phyloP scores from a whole-genome alignment of 2,329 filamentous ascomycete genomes.

The Alternaria gaisen region DNA sequence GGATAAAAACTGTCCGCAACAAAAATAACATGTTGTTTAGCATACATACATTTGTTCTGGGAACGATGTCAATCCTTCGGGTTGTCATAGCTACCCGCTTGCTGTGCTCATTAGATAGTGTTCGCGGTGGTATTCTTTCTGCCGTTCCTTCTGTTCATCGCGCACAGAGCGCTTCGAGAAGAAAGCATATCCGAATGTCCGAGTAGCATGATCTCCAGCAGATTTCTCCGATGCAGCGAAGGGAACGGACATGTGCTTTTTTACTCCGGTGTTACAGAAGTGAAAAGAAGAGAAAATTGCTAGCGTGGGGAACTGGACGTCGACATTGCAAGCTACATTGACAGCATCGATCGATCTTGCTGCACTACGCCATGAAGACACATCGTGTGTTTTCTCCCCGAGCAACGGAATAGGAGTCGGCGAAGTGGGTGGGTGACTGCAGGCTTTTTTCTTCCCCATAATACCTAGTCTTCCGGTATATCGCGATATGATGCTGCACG shows the following conservation, averaged over 20 bases:
- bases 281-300: neutral
- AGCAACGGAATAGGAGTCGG: neutral
- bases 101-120: neutral
- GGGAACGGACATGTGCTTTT: neutral
- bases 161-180: neutral
- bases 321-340: neutral
- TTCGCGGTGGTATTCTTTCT: neutral
- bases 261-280: neutral
- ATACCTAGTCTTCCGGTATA: neutral
- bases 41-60: neutral
- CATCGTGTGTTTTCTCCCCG: neutral
- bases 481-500: neutral
- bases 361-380: neutral
- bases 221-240: neutral
- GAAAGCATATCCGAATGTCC: neutral
- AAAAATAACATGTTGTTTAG: neutral
- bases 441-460: neutral
- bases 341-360: neutral
- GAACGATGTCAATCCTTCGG: neutral
- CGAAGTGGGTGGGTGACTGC: neutral
- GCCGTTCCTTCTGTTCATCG: neutral
- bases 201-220: neutral
- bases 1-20: neutral
- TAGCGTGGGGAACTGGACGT: neutral
- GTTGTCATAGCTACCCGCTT: neutral